A percentile compares a stretch with the other conserved stretches of the same genome.
phyloP scores from a whole-genome alignment of 176 grass and related monocot genomes.

The Oryza meridionalis region DNA sequence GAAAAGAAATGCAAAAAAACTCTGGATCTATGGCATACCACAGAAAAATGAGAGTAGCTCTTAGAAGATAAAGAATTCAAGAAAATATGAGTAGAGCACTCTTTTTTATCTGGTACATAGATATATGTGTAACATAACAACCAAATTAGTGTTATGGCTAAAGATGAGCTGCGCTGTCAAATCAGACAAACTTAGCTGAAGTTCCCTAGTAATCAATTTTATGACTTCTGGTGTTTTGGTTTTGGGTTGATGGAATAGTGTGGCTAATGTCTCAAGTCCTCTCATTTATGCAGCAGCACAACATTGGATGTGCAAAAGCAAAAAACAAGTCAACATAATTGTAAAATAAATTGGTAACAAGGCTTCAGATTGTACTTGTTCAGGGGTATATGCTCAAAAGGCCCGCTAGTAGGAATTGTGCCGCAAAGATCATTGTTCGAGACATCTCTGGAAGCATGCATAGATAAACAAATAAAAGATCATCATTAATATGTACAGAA shows the following conservation, averaged over 20 bases:
- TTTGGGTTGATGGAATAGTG: background rate
- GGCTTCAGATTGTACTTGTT: constrained; percentile 58
- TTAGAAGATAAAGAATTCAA: background rate
- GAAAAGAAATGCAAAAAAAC: background rate
- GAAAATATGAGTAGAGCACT: background rate
- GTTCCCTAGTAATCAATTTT: background rate
- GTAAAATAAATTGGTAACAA: background rate
- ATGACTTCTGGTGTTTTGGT: background rate
- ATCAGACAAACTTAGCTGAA: background rate
- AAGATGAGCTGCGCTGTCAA: background rate
- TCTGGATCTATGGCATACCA: background rate
- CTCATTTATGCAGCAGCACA: constrained; percentile 5
- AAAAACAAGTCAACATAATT: background rate
- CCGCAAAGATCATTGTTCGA: constrained; percentile 78
- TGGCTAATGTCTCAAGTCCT: background rate
- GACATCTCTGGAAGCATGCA: constrained; percentile 61
- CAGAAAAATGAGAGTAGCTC: background rate
- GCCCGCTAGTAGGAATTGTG: constrained; percentile 75
- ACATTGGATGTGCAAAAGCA: constrained; percentile 2
- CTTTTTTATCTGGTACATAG: constrained; percentile 7
- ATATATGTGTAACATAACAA: background rate
- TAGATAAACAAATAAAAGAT: constrained; percentile 19
- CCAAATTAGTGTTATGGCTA: background rate
- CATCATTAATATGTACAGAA: constrained; percentile 29
- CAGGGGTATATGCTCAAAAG: constrained; percentile 69